Conservation (phyloP, 2,329 filamentous ascomycete species). For the Colletotrichum aenigma region DNA sequence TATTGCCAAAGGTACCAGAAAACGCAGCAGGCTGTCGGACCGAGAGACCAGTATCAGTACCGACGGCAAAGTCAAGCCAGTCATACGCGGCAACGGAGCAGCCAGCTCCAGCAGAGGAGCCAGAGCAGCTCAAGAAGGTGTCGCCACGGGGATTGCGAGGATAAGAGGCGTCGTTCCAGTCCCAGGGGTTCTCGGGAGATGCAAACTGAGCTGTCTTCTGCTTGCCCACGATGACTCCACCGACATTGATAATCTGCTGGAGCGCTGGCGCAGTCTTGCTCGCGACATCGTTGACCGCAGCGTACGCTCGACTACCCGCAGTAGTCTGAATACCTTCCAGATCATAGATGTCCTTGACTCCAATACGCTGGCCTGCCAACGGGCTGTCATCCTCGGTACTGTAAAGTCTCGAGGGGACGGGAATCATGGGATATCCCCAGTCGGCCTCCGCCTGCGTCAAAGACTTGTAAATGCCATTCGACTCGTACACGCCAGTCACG, state of each 20-base stretch:
- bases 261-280: slow-evolving; percentile 53
- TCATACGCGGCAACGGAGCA: slow-evolving; percentile 30
- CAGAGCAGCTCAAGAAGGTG: slow-evolving; percentile 39
- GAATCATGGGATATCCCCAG: slow-evolving; percentile 21
- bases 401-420: slow-evolving; percentile 44
- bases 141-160: slow-evolving; percentile 53
- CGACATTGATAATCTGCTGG: slow-evolving; percentile 61
- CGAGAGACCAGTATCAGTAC: slow-evolving; percentile 26
- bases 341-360: slow-evolving; percentile 36
- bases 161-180: slow-evolving; percentile 45
- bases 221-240: slow-evolving; percentile 61
- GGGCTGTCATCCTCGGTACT: slow-evolving; percentile 33
- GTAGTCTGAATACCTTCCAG: slow-evolving; percentile 56
- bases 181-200: slow-evolving; percentile 42
- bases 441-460: neutral
- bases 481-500: neutral
- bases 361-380: slow-evolving; percentile 39
- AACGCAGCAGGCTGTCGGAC: slow-evolving; percentile 29
- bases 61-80: slow-evolving; percentile 30
- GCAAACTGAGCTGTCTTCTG: slow-evolving; percentile 55
- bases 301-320: slow-evolving; percentile 63
- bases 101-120: slow-evolving; percentile 29
- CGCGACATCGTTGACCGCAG: slow-evolving; percentile 53
- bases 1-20: slow-evolving; percentile 30
- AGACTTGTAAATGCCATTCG: neutral